phyloP scores from a whole-genome alignment of 257 asterid genomes.

The Solanum rostratum region DNA sequence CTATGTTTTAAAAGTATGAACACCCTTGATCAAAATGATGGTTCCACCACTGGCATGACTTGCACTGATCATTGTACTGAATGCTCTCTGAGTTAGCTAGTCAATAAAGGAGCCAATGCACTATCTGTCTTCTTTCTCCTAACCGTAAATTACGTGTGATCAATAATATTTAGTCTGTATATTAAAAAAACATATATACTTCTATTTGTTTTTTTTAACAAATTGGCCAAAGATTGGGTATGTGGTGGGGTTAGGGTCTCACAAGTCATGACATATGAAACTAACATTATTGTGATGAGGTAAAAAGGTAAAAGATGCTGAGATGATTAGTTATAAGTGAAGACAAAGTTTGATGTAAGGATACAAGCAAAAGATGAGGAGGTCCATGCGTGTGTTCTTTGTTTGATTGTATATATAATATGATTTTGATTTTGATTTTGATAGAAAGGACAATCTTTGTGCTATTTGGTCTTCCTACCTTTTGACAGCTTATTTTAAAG shows the following conservation, averaged over 20 bases:
- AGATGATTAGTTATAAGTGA: slow-evolving; percentile 22
- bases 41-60: too few relatives aligned
- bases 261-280: background rate
- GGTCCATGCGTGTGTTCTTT: slow-evolving; percentile 12
- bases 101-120: background rate
- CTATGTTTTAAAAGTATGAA: too few relatives aligned
- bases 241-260: background rate
- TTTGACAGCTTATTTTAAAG: background rate
- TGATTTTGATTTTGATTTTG: background rate
- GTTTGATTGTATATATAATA: background rate
- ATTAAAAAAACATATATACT: background rate
- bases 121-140: too few relatives aligned
- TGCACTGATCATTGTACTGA: too few relatives aligned
- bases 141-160: background rate
- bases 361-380: background rate
- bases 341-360: slow-evolving; percentile 13
- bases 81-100: background rate
- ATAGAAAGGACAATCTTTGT: slow-evolving; percentile 31
- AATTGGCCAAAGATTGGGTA: background rate
- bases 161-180: background rate
- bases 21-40: too few relatives aligned
- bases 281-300: background rate
- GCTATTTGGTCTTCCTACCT: slow-evolving; percentile 12
- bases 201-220: background rate
- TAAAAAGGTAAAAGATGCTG: slow-evolving; percentile 1